Base-by-base conservation (phyloP, 805 yeast genomes). In the Candida fluviatilis region DNA sequence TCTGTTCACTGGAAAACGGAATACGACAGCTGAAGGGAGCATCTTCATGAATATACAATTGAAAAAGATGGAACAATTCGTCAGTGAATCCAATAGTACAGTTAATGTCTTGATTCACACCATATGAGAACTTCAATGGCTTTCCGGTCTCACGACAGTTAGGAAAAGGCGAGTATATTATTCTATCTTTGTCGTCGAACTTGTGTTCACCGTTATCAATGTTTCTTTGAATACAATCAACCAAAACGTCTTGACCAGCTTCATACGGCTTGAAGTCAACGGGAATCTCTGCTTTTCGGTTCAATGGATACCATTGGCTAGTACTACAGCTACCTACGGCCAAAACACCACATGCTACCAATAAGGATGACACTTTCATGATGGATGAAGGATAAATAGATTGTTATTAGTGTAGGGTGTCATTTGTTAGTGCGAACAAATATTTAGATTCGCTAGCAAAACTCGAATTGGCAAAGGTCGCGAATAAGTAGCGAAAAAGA, bases 131-230 rank as follows among this genome's bases (percentile, higher is more conserved):
- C n/a, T 61, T 45, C 28, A 84, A 66, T 2, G 88, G 82, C 45
- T 67, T 60, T 1, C 76, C 77, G 0, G 87, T 78, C 51, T 84
- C 91, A 38, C 64, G 62, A 60, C 93, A 84, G 4, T 49, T 59
- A 2, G 88, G 84, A 47, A 83, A 80, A 4, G 73, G 62, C 2
- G 57, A 69, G 48, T 78, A 83, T 13, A 82, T 55, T 38, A 84
- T 76, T 40, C 75, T 64, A 6, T 75, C 75, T n/a, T 72, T 60
- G n/a, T 66, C 69, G 51, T 82, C 88, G 45, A 80, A 80, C 41
- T 75, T 69, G 62, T 84, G 91, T 54, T 84, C 91, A 38, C 93
- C 93, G 44, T 70, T 76, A 30, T 82, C 86, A 37, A 84, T 84
- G 46, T 81, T 75, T 50, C 93, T 67, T 35, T 74, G 58, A 42